Base-by-base conservation (phyloP, 2,329 filamentous ascomycete species). In the Colletotrichum sp. region DNA sequence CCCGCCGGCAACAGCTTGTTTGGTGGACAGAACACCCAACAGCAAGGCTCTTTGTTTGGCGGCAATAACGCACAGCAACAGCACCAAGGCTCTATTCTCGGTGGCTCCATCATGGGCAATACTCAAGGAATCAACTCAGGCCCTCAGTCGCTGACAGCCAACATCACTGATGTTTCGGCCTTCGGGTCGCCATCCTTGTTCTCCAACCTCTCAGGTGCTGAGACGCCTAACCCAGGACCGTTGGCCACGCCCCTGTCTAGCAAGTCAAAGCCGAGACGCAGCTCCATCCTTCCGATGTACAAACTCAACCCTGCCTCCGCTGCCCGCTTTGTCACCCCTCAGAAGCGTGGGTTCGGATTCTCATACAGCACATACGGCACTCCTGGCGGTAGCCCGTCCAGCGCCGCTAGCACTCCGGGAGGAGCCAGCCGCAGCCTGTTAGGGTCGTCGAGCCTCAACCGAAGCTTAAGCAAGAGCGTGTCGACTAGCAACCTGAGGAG, bases 291-390 rank as follows among this genome's bases (percentile, higher is more conserved):
- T 70, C 96, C 96, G 4, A 93, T 97, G 82, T 96, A 96, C 87
- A 97, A 96, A 86, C 90, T 98, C 79, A 96, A 95, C 63, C 95
- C 96, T 0, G 92, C 92, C 63, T 95, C 95, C 39, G 93, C 95
- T 11, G 94, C 94, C 27, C 94, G 96, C 64, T 93, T 96, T 72
- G 91, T 93, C 34, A 98, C 96, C 0, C 96, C 96, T 1, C 95
- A 96, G 80, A 96, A 95, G 86, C 92, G 94, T 72, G 95, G 95
- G 7, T 98, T 95, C 82, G 96, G 96, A 4, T 98, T 98, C 83
- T 96, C 94, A 3, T 98, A 98, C 85, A 98, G 96, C 78, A 96
- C 93, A 4, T 98, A 98, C 80, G 95, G 95, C 61, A 96, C 94
- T 2, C 96, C 96, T 8, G 92, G 88, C 49, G 93, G 89, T 73